Evolutionary conservation across 176 grass and related monocot species (phyloP), one percentile per base, ranked within the genome.

Genomic region (Eleusine coracana): DNA sequence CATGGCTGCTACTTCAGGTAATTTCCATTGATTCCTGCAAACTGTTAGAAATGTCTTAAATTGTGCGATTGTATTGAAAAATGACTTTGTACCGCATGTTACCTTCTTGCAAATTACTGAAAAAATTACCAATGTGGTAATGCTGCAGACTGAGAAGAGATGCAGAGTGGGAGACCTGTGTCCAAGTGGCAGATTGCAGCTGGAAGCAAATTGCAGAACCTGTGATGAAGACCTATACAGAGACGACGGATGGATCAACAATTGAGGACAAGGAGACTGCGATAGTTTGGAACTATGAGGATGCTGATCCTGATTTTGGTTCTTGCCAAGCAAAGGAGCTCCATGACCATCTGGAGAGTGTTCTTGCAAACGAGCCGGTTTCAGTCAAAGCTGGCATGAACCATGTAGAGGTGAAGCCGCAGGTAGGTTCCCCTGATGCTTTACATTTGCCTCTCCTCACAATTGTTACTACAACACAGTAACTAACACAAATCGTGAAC

Each of bases 251-350:
- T 12, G 95, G 95, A 38, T 97, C 92, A 11, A 94, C 90, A 0
- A 92, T 97, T 1, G 95, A 97, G 50, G 62, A 91, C 66, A 97
- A 97, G 81, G 95, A 97, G 82, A 97, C 95, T 7, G 90, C 90
- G 1, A 78, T 94, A 0, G 90, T 94, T 4, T 97, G 95, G 95
- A 84, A 86, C 75, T 97, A 92, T 1, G 88, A 97, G 78, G 95
- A 97, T 64, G 92, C 95, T 0, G 95, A 97, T 75, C 92, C 84
- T 2, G 95, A 97, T 85, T 97, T 97, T 3, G 95, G 95, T 51
- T 94, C 95, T 8, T 97, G 95, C 82, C 95, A 97, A 66, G 95
- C 95, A 73, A 97, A 97, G 76, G 95, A 97, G 62, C 92, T 97
- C 68, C 89, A 91, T 36, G 90, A 89, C 36, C 95, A 97, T 86